Base-by-base conservation (phyloP, 192 early-diverging fungal genomes). In the Ramicandelaber brevisporus region DNA sequence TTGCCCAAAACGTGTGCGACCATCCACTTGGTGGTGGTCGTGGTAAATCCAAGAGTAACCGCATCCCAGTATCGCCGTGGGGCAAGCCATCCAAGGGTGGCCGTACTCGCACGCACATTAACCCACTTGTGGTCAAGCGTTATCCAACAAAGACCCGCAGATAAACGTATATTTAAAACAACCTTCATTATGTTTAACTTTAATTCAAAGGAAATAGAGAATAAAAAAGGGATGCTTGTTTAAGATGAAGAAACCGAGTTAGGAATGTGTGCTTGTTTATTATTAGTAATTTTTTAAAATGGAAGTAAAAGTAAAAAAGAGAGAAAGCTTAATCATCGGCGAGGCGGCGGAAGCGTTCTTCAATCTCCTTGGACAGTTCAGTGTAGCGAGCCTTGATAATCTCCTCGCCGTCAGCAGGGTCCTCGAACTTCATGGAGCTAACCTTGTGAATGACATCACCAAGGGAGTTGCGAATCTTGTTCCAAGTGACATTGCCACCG, bases 391-490 rank as follows among this genome's bases (percentile, higher is more conserved):
- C 87, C 22, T 62, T 62, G 41, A 99, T 53, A 20, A 59, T 77
- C 7, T 72, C 61, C 48, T 92, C 78, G 30, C 95, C 88, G 50
- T 99, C 90, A 26, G 68, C 82, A 5, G 95, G 95, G 50, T 99
- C 85, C 61, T 95, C 88, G 41, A 99, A 96, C 66, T 99, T 99
- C 95, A 99, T 99, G 17, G 85, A 88, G 50, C 69, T 86, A 34
- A 99, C 61, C 48, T 92, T 92, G 59, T 99, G 90, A 29, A 93
- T 46, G 26, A 92, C 53, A 36, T 96, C 95, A 23, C 73, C 61
- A 61, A 95, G 66, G n/a, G 53, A 51, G 23, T 95, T 87, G 31
- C 80, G 70, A 41, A 99, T 92, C 58, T 78, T 88, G 21, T 71
- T 64, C 88, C 88, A 99, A 2, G 90, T 84, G 36, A 96, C 64